Evolutionary conservation across 1,139 yeast genomes (phyloP), one percentile per base, ranked within the genome.

Genomic region (Lodderomyces elongisporus): DNA sequence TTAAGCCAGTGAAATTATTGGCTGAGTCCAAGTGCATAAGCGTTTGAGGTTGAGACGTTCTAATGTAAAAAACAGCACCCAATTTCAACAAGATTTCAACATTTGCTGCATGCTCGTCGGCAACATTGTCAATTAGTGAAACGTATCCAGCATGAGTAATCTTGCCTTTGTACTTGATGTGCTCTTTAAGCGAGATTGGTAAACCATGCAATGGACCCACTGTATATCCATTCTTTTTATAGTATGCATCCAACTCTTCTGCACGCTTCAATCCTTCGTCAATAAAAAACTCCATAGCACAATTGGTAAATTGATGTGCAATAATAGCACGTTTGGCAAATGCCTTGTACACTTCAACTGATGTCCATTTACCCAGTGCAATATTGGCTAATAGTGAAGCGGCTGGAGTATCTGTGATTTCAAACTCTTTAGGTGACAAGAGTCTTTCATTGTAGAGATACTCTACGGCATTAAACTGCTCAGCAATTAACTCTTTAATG

Each of bases 121-220:
- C 62, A 23, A 77, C 53, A 47, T 74, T 64, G 33, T 66, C 74
- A 27, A 80, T 54, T 50, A 62, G 52, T 2, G 75, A 66, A 17
- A 79, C 87, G 59, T 74, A 79, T 13, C 81, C 74, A 31, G 78
- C 85, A 47, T 77, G 78, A 21, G 85, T 74, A 45, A 70, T 62
- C 44, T 62, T 75, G 15, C 76, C 80, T 35, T 62, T 66, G 49
- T 64, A 76, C 41, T 72, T 68, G 60, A 79, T 72, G 46, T 82
- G 89, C 53, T 83, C 93, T 49, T 83, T 83, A 39, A 84, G 60
- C 1, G 91, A 81, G 25, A 83, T 58, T n/a, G 93, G 93, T 26
- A 83, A 60, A 13, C 93, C 93, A 47, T 83, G 93, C 39, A 83
- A 63, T 5, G 88, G 87, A 28, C 94, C 93, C 35, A 77, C 56